phyloP scores from a whole-genome alignment of 257 asterid species.

The Penstemon newberryi region DNA sequence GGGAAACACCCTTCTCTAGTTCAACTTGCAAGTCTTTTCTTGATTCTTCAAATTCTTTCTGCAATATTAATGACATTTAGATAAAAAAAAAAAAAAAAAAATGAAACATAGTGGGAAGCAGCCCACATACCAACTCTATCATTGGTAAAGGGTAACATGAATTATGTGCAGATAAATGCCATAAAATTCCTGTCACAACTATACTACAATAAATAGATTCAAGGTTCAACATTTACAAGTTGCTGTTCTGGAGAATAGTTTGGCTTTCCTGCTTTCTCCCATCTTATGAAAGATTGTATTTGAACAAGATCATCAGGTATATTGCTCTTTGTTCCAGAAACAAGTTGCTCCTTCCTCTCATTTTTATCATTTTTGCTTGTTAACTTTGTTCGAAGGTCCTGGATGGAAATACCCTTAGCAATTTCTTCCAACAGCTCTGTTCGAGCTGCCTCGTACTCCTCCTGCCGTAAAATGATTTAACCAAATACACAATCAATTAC shows the following conservation, averaged over 20 bases:
- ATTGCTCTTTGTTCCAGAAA: slow-evolving; percentile 45
- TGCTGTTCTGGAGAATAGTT: slow-evolving; percentile 75
- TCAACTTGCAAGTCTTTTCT: slow-evolving; percentile 78
- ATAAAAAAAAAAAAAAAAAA: slow-evolving; percentile 24
- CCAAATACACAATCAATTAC: slow-evolving; percentile 23
- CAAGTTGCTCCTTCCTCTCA: slow-evolving; percentile 44
- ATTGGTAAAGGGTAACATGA: no score
- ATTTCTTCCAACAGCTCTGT: slow-evolving; percentile 80
- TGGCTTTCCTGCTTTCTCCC: slow-evolving; percentile 96
- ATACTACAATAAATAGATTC: slow-evolving; percentile 16
- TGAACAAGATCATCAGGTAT: slow-evolving; percentile 80
- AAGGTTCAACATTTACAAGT: slow-evolving; percentile 54
- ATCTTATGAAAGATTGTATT: slow-evolving; percentile 69
- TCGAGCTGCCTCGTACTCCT: slow-evolving; percentile 95
- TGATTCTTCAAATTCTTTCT: slow-evolving; percentile 91
- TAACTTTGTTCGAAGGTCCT: slow-evolving; percentile 70
- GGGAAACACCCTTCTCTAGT: slow-evolving; percentile 67
- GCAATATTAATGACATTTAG: slow-evolving; percentile 32
- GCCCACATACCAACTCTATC: no score
- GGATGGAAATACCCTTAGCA: slow-evolving; percentile 66
- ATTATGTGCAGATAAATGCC: slow-evolving; percentile 5
- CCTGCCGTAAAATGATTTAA: slow-evolving; percentile 37
- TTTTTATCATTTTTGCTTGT: slow-evolving; percentile 46
- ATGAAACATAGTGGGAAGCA: not conserved
- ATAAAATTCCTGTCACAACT: slow-evolving; percentile 17